Evolutionary conservation across 2,329 filamentous ascomycete genomes (phyloP).

Genomic region (Trichothecium roseum): DNA sequence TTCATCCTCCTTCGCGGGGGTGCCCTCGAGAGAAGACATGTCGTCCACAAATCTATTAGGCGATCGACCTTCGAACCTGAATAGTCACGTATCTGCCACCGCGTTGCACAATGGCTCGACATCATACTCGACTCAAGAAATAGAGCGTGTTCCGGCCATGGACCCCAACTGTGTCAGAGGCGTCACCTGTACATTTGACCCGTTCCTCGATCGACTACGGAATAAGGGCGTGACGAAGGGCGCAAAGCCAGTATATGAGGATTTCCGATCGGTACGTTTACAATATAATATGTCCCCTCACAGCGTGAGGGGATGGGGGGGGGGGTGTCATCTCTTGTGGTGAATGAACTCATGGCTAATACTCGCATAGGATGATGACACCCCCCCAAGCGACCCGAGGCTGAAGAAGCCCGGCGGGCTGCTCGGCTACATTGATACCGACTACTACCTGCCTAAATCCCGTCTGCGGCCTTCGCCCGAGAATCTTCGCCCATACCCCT

Average conservation of each 20-base stretch:
- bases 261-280: conserved; percentile 58
- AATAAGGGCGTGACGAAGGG: conserved; percentile 42
- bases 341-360: conserved; percentile 44
- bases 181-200: conserved; percentile 51
- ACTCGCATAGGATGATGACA: conserved; percentile 64
- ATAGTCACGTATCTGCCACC: conserved; percentile 15
- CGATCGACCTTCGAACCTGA: conserved; percentile 19
- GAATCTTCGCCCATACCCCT: conserved; percentile 68
- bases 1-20: conserved; percentile 33
- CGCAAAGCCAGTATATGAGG: conserved; percentile 50
- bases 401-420: conserved; percentile 54
- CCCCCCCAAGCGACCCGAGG: conserved; percentile 72
- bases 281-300: conserved; percentile 20
- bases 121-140: conserved; percentile 21
- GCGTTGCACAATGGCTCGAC: conserved; percentile 20
- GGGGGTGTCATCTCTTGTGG: conserved; percentile 54
- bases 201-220: conserved; percentile 39
- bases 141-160: conserved; percentile 42
- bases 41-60: conserved; percentile 37
- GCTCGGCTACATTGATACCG: conserved; percentile 57
- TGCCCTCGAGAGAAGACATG: conserved; percentile 42
- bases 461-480: conserved; percentile 66
- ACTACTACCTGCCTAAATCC: conserved; percentile 60
- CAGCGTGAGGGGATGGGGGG: conserved; percentile 21
- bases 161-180: conserved; percentile 45